These are phyloP conservation scores for Selaginella tamariscina DNA, from an alignment of 75 land plant genomes.

Conservation along the genomic window DNA sequence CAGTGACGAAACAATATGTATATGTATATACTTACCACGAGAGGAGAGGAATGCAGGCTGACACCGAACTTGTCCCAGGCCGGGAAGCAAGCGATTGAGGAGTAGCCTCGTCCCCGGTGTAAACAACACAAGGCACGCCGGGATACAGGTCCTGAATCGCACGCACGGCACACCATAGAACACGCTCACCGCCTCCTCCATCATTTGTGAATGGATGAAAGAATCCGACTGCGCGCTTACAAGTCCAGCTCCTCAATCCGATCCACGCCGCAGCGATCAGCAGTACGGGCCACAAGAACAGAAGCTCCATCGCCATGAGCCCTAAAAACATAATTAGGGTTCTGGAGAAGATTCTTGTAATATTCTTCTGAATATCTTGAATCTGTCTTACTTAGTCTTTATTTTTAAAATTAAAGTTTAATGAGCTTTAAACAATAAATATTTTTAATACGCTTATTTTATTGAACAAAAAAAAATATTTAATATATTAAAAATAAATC, in stretches of 20 bases:
- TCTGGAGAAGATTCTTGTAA: no score
- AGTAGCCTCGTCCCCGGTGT: slow-evolving; percentile 85
- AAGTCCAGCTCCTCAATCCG: background rate
- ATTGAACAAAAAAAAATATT: no score
- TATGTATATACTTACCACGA: no score
- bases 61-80: slow-evolving; percentile 84
- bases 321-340: no score
- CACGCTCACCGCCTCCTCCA: slow-evolving; percentile 97
- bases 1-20: background rate
- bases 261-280: background rate
- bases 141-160: slow-evolving; percentile 73
- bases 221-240: slow-evolving; percentile 45
- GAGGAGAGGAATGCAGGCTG: slow-evolving; percentile 39
- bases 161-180: slow-evolving; percentile 90
- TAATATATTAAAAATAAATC: no score
- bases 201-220: slow-evolving; percentile 98
- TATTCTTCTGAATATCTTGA: no score
- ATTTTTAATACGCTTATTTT: no score
- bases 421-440: no score
- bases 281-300: no score
- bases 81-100: slow-evolving; percentile 49
- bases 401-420: no score
- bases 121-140: slow-evolving; percentile 44
- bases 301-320: no score
- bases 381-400: no score